A percentile compares a stretch with the other conserved stretches of the same genome.
These are phyloP conservation scores for Globisporangium alternatum DNA, from an alignment of 352 stramenopile genomes.

Conservation along the genomic window DNA sequence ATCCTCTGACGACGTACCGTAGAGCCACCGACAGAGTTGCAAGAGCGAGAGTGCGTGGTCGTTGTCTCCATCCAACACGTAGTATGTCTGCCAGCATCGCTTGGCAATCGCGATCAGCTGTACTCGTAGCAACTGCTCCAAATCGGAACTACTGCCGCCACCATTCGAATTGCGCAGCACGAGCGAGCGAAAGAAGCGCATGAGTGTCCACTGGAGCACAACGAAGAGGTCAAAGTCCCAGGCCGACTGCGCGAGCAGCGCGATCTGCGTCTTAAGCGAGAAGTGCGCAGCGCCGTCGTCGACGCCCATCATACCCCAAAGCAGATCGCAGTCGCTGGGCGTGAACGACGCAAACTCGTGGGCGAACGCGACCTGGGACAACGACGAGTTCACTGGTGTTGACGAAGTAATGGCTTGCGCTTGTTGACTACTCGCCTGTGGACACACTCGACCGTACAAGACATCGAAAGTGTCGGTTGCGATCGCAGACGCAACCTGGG, in stretches of 20 bases:
- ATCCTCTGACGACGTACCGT: slow-evolving; percentile 30
- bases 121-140: slow-evolving; percentile 4
- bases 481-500: slow-evolving; percentile 31
- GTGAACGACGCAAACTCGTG: slow-evolving; percentile 50
- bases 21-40: slow-evolving; percentile 73
- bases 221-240: slow-evolving; percentile 80
- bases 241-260: slow-evolving; percentile 53
- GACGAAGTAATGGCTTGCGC: slow-evolving; percentile 4
- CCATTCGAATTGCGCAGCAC: slow-evolving; percentile 6
- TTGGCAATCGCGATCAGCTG: slow-evolving; percentile 33
- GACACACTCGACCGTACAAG: slow-evolving; percentile 27
- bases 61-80: slow-evolving; percentile 37
- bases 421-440: background rate
- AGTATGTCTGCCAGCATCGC: slow-evolving; percentile 48
- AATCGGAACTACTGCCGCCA: background rate
- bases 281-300: slow-evolving; percentile 47
- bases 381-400: background rate
- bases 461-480: slow-evolving; percentile 77
- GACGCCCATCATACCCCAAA: slow-evolving; percentile 71
- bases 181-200: slow-evolving; percentile 22
- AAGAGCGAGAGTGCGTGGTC: slow-evolving; percentile 22
- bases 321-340: slow-evolving; percentile 69
- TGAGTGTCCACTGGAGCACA: slow-evolving; percentile 58
- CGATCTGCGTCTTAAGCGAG: slow-evolving; percentile 40
- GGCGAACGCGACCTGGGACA: slow-evolving; percentile 27